Evolutionary conservation across 2,329 filamentous ascomycete species (phyloP).

Genomic region (Xylaria sp.): DNA sequence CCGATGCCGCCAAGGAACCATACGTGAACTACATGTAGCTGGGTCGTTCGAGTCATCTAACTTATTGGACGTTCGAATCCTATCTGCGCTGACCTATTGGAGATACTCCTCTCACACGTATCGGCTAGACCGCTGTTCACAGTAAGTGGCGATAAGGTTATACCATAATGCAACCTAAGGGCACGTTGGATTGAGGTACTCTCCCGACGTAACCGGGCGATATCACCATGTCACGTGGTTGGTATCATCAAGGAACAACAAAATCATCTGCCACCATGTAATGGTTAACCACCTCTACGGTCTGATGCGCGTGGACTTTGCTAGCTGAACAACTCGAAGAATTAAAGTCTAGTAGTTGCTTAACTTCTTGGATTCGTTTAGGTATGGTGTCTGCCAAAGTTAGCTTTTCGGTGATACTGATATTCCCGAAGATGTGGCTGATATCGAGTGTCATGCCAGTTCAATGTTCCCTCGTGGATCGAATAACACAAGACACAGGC

Average conservation of each 20-base stretch:
- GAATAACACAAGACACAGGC: constrained; percentile 29
- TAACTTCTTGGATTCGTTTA: neutral
- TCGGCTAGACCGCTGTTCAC: neutral
- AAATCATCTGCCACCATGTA: neutral
- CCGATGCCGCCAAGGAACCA: neutral
- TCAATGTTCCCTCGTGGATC: constrained; percentile 32
- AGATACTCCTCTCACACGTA: neutral
- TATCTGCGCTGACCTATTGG: neutral
- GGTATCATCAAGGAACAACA: constrained; percentile 5
- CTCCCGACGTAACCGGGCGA: neutral
- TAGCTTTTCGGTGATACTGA: constrained; percentile 19
- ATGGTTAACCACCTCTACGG: neutral
- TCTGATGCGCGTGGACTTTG: neutral
- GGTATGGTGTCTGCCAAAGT: constrained; percentile 6
- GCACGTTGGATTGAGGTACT: neutral
- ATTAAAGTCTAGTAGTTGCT: neutral
- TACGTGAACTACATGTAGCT: neutral
- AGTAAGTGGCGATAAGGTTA: neutral
- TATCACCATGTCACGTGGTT: neutral
- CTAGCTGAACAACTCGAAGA: neutral
- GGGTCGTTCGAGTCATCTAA: neutral
- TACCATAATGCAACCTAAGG: neutral
- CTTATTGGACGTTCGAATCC: neutral
- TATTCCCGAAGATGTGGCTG: constrained; percentile 11
- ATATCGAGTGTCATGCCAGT: constrained; percentile 19